Evolutionary conservation across 1,139 yeast species (phyloP).

Genomic region (Taphrina sp.): DNA sequence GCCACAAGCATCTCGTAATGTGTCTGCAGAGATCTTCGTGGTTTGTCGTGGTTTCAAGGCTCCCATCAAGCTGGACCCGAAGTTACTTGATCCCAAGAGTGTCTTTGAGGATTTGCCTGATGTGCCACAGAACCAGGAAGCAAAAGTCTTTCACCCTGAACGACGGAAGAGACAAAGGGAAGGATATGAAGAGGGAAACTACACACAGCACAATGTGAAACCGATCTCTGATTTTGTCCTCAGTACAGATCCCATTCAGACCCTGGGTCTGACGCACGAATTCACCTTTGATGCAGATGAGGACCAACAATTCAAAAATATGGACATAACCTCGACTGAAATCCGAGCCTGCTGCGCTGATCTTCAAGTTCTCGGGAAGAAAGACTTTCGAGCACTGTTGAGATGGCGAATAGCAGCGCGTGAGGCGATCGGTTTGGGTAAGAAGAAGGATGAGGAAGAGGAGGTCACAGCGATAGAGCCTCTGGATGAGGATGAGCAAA

Average conservation of each 20-base stretch:
- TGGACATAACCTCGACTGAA: slow-evolving; percentile 75
- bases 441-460: slow-evolving; percentile 51
- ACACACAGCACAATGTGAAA: slow-evolving; percentile 68
- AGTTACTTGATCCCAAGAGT: slow-evolving; percentile 83
- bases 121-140: slow-evolving; percentile 77
- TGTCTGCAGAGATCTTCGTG: slow-evolving; percentile 97
- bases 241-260: slow-evolving; percentile 77
- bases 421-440: slow-evolving; percentile 68
- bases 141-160: slow-evolving; percentile 91
- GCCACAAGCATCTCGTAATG: slow-evolving; percentile 94
- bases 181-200: slow-evolving; percentile 96
- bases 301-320: slow-evolving; percentile 60
- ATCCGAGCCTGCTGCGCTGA: slow-evolving; percentile 81
- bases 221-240: slow-evolving; percentile 76
- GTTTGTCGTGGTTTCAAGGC: slow-evolving; percentile 96
- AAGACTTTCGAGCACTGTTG: slow-evolving; percentile 79
- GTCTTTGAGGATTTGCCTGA: slow-evolving; percentile 86
- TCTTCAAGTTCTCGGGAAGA: slow-evolving; percentile 87
- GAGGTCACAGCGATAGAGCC: slow-evolving; percentile 60
- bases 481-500: slow-evolving; percentile 82
- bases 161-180: slow-evolving; percentile 85
- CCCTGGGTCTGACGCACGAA: slow-evolving; percentile 66
- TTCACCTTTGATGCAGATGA: slow-evolving; percentile 44
- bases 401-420: slow-evolving; percentile 90
- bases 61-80: slow-evolving; percentile 90